Percentiles rank a stretch among this genome's conserved stretches.
Conservation (phyloP, 2,329 filamentous ascomycete genomes). For the Rutstroemia sp. region DNA sequence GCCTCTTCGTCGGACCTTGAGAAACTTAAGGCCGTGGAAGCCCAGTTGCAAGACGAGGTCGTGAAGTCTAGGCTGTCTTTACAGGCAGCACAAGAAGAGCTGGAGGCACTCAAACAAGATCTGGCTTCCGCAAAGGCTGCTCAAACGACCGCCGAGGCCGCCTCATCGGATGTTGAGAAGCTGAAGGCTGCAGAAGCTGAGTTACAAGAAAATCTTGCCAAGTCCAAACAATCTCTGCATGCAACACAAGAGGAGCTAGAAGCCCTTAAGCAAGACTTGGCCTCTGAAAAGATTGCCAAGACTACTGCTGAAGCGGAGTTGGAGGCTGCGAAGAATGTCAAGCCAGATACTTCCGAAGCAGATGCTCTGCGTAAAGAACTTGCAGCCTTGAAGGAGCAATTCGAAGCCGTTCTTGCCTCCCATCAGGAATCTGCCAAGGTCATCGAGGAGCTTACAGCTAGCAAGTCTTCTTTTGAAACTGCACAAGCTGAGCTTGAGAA, state of each 20-base stretch:
- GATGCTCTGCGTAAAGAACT: slow-evolving; percentile 47
- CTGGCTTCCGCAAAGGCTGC: slow-evolving; percentile 37
- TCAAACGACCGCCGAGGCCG: slow-evolving; percentile 36
- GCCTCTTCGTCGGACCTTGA: slow-evolving; percentile 17
- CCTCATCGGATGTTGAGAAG: slow-evolving; percentile 18
- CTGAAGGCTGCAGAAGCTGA: slow-evolving; percentile 31
- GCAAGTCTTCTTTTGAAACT: slow-evolving; percentile 33
- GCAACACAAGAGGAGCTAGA: slow-evolving; percentile 29
- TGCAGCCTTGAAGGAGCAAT: slow-evolving; percentile 39
- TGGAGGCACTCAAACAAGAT: slow-evolving; percentile 24
- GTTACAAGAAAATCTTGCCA: slow-evolving; percentile 39
- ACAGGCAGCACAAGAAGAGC: slow-evolving; percentile 18
- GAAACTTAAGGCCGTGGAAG: slow-evolving; percentile 30
- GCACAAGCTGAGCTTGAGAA: slow-evolving; percentile 47
- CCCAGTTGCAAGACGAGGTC: slow-evolving; percentile 38
- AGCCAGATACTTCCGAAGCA: slow-evolving; percentile 46
- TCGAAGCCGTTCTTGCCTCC: slow-evolving; percentile 36
- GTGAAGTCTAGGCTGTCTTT: slow-evolving; percentile 36
- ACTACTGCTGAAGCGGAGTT: slow-evolving; percentile 44
- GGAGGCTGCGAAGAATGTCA: slow-evolving; percentile 49
- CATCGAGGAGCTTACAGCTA: slow-evolving; percentile 34
- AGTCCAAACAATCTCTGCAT: slow-evolving; percentile 33
- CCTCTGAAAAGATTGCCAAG: slow-evolving; percentile 38
- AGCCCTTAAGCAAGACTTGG: slow-evolving; percentile 21
- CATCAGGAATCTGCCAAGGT: slow-evolving; percentile 31